Percentiles rank a stretch among this genome's conserved stretches.
Evolutionary conservation across 2,329 filamentous ascomycete genomes (phyloP).

Genomic region (Simplicillium aogashimaense): DNA sequence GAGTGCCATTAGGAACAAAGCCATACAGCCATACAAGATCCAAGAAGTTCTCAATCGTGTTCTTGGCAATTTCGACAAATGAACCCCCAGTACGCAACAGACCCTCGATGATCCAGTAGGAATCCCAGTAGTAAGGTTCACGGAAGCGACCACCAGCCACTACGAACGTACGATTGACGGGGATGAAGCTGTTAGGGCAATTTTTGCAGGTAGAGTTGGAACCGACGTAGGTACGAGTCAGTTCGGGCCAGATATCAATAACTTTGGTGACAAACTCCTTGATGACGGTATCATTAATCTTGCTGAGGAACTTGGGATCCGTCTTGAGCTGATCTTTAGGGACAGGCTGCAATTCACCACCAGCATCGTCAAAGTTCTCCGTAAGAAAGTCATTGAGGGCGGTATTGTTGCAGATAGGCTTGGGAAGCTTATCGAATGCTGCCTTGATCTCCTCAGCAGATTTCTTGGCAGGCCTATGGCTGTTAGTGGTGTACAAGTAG

Average conservation of each 20-base stretch:
- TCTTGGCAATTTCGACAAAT: conserved; percentile 52
- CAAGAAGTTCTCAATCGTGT: conserved; percentile 62
- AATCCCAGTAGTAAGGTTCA: conserved; percentile 64
- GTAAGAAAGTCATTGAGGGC: conserved; percentile 51
- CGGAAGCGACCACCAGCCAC: conserved; percentile 62
- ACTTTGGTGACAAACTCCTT: conserved; percentile 52
- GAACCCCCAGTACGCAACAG: conserved; percentile 53
- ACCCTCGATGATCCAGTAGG: conserved; percentile 59
- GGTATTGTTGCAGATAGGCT: conserved; percentile 54
- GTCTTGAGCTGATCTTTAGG: conserved; percentile 39
- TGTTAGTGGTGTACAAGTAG: conserved; percentile 9
- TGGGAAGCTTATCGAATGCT: conserved; percentile 48
- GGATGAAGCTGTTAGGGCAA: conserved; percentile 56
- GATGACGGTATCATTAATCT: conserved; percentile 47
- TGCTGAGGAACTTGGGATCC: conserved; percentile 46
- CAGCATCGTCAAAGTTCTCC: conserved; percentile 54
- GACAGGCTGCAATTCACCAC: conserved; percentile 50
- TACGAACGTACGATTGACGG: conserved; percentile 59
- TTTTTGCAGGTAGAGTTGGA: conserved; percentile 41
- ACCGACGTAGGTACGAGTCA: conserved; percentile 50
- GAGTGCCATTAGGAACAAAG: conserved; percentile 59
- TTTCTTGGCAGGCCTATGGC: conserved; percentile 44
- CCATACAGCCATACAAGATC: conserved; percentile 55
- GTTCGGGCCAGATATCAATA: conserved; percentile 59
- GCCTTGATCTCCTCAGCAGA: conserved; percentile 50